Evolutionary conservation across 2,329 filamentous ascomycete genomes (phyloP), one percentile per base, ranked within the genome.

Genomic region (Sporothrix curviconia): DNA sequence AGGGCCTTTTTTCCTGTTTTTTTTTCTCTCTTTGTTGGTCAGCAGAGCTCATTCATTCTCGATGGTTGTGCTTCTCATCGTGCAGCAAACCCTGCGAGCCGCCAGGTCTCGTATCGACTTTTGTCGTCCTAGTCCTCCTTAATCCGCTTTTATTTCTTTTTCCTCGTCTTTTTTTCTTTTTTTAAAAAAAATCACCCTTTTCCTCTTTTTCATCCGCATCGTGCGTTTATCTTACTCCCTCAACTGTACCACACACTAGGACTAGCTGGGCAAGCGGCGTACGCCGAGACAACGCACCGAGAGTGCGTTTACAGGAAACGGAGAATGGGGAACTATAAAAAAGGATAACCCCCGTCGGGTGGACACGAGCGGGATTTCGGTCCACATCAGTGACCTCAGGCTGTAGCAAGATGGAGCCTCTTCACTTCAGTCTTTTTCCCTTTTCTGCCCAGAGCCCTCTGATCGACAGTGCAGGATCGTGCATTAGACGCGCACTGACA

Each of bases 301-400:
- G 43, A 40, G 44, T n/a, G 44, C 36, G 39, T 55, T 36, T 36
- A 22, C 56, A 36, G 34, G 43, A 49, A 40, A 53, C 32, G 24
- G 22, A 53, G 24, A 42, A 51, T 47, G 57, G 57, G 53, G 53
- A 59, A 59, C 42, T 49, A 25, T 50, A 50, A 58, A 55, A 58
- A 40, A 36, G 8, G 44, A 5, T 30, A 11, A 24, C n/a, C n/a
- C n/a, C n/a, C n/a, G n/a, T n/a, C n/a, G n/a, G n/a, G n/a, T n/a
- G n/a, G n/a, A n/a, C n/a, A n/a, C n/a, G n/a, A n/a, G n/a, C n/a
- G n/a, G n/a, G n/a, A n/a, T n/a, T n/a, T n/a, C n/a, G n/a, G n/a
- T n/a, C n/a, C n/a, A n/a, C n/a, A n/a, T n/a, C n/a, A n/a, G n/a
- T n/a, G n/a, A n/a, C n/a, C n/a, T n/a, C n/a, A n/a, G n/a, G n/a